Conservation (phyloP, 2,329 filamentous ascomycete genomes). For the Huntiella moniliformis region DNA sequence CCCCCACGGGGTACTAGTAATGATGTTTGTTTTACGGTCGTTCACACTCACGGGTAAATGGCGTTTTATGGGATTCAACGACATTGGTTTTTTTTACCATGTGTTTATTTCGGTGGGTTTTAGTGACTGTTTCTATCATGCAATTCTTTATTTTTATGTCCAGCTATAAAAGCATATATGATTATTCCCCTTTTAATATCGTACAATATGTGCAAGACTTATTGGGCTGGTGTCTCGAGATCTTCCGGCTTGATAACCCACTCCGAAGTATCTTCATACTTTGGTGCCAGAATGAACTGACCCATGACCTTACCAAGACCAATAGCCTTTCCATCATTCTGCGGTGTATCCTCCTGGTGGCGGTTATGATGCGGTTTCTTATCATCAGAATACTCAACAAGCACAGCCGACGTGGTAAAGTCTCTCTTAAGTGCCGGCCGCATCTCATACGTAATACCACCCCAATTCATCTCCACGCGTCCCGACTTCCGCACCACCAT, state of each 20-base stretch:
- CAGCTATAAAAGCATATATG: too few species aligned
- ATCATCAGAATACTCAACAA: constrained; percentile 38
- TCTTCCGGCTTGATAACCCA: constrained; percentile 27
- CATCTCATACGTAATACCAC: constrained; percentile 35
- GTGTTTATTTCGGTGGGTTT: too few species aligned
- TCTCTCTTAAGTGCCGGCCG: constrained; percentile 31
- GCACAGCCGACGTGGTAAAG: constrained; percentile 39
- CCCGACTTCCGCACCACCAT: constrained; percentile 43
- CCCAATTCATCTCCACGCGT: constrained; percentile 43
- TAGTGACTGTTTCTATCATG: too few species aligned
- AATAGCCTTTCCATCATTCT: constrained; percentile 21
- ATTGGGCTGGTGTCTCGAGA: constrained; percentile 13
- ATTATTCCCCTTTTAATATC: too few species aligned
- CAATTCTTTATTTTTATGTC: too few species aligned
- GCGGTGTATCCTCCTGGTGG: constrained; percentile 22
- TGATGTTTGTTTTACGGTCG: not conserved
- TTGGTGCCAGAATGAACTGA: constrained; percentile 39
- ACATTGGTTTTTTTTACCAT: too few species aligned
- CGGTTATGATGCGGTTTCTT: constrained; percentile 21
- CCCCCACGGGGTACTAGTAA: constrained; percentile 3
- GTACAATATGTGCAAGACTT: not conserved
- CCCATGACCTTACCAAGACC: constrained; percentile 47
- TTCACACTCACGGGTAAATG: too few species aligned
- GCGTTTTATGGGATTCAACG: too few species aligned
- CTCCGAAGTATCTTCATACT: constrained; percentile 38